Evolutionary conservation across 2,329 filamentous ascomycete species (phyloP).

Genomic region (Didymella glomerata): DNA sequence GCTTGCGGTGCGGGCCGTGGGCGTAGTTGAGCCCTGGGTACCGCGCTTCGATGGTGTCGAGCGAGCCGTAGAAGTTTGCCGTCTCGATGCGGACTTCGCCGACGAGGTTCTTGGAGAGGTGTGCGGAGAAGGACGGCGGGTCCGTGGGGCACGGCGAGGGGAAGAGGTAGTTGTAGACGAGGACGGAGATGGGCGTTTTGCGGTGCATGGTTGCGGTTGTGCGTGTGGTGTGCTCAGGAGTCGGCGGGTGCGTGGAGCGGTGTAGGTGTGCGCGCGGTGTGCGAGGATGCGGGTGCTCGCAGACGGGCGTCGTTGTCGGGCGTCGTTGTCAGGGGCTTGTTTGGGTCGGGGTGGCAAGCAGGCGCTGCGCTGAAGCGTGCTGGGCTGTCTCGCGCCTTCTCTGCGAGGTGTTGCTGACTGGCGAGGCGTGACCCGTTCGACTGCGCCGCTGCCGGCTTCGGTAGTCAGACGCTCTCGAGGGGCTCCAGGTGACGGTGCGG

Average conservation of each 20-base stretch:
- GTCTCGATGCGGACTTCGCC: constrained; percentile 82
- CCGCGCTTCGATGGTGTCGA: constrained; percentile 80
- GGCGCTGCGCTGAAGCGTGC: constrained; percentile 19
- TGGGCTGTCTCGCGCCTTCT: constrained; percentile 25
- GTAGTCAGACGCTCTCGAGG: constrained; percentile 29
- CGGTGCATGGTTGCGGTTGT: constrained; percentile 69
- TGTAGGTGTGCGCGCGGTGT: constrained; percentile 2
- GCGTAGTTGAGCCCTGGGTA: constrained; percentile 84
- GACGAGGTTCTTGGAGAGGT: constrained; percentile 75
- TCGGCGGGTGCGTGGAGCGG: not conserved
- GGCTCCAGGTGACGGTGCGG: constrained; percentile 25
- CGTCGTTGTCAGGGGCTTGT: constrained; percentile 9
- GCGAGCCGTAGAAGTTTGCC: constrained; percentile 78
- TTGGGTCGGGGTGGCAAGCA: constrained; percentile 8
- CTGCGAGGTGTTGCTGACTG: constrained; percentile 26
- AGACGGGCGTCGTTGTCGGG: constrained; percentile 14
- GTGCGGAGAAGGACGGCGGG: constrained; percentile 73
- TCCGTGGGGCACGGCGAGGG: constrained; percentile 72
- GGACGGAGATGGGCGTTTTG: constrained; percentile 70
- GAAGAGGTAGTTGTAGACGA: constrained; percentile 79
- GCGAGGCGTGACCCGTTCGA: constrained; percentile 32
- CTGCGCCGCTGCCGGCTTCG: constrained; percentile 26
- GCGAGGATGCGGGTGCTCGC: constrained; percentile 7
- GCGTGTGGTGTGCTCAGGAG: constrained; percentile 1
- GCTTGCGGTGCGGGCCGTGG: constrained; percentile 74